phyloP scores from a whole-genome alignment of 805 yeast genomes.

The Jamesozyma lodderae region DNA sequence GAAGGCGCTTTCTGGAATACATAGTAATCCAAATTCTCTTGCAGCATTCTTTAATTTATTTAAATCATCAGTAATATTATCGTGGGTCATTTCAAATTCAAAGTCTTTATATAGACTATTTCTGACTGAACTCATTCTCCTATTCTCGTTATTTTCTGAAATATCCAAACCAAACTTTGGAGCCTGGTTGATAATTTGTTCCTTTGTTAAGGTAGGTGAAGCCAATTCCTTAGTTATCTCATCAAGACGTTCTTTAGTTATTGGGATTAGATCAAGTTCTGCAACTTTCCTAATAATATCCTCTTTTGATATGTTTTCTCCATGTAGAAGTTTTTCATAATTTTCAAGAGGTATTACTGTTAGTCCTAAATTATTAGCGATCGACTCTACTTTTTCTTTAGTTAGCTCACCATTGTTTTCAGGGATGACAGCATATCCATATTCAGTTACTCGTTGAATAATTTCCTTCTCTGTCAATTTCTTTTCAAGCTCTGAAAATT shows the following conservation, averaged over 20 bases:
- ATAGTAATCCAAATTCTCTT: constrained; percentile 38
- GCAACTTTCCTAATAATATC: constrained; percentile 13
- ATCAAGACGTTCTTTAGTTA: constrained; percentile 31
- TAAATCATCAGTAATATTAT: constrained; percentile 7
- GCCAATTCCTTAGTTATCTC: constrained; percentile 23
- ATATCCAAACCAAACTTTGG: constrained; percentile 7
- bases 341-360: constrained; percentile 6
- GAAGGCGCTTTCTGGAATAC: constrained; percentile 51
- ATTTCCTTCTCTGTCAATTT: constrained; percentile 11
- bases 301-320: constrained; percentile 2
- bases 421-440: constrained; percentile 16
- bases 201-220: constrained; percentile 21
- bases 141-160: constrained; percentile 4
- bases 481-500: constrained; percentile 4
- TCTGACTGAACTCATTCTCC: background rate
- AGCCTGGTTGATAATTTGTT: constrained; percentile 24
- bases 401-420: constrained; percentile 9
- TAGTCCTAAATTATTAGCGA: constrained; percentile 13
- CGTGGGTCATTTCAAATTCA: constrained; percentile 9
- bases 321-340: constrained; percentile 1
- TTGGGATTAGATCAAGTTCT: constrained; percentile 17
- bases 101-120: background rate
- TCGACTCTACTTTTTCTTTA: background rate
- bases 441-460: constrained; percentile 9
- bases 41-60: constrained; percentile 35